Conservation (phyloP, 192 early-diverging fungal species). For the Oehlia diaphana region DNA sequence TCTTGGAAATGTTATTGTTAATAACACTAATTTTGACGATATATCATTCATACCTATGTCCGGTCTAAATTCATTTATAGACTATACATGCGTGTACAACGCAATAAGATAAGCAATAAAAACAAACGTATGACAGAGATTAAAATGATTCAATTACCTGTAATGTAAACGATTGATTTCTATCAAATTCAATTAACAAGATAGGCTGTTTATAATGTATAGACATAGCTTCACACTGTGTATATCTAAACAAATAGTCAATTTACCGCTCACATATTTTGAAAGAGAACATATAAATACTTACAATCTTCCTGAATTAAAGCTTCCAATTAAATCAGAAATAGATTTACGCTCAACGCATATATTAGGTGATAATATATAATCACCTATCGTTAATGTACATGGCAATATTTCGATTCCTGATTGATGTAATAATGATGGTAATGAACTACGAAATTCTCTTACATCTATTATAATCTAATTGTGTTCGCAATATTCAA, state of each 20-base stretch:
- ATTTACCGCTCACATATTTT: not conserved
- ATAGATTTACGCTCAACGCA: slow-evolving; percentile 94
- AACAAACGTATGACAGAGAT: not conserved
- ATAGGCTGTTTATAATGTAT: slow-evolving; percentile 76
- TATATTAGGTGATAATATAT: slow-evolving; percentile 81
- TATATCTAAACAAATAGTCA: slow-evolving; percentile 50
- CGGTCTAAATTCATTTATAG: slow-evolving; percentile 43
- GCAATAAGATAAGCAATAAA: slow-evolving; percentile 1
- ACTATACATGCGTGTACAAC: slow-evolving; percentile 27
- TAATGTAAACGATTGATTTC: slow-evolving; percentile 77
- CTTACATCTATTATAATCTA: slow-evolving; percentile 85
- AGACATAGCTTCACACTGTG: slow-evolving; percentile 88
- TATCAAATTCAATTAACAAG: slow-evolving; percentile 91
- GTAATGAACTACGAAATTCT: slow-evolving; percentile 91
- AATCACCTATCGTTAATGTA: slow-evolving; percentile 93
- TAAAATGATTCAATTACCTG: slow-evolving; percentile 43
- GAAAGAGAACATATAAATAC: slow-evolving; percentile 19
- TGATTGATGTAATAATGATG: slow-evolving; percentile 77
- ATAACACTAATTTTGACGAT: slow-evolving; percentile 72
- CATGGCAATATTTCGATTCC: slow-evolving; percentile 75
- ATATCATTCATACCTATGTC: slow-evolving; percentile 63
- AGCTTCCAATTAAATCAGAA: slow-evolving; percentile 80
- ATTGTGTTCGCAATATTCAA: not conserved
- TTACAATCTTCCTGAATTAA: slow-evolving; percentile 82
- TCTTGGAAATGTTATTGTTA: slow-evolving; percentile 83